Conservation (phyloP, 805 yeast species). For the Yarrowia keelungensis region DNA sequence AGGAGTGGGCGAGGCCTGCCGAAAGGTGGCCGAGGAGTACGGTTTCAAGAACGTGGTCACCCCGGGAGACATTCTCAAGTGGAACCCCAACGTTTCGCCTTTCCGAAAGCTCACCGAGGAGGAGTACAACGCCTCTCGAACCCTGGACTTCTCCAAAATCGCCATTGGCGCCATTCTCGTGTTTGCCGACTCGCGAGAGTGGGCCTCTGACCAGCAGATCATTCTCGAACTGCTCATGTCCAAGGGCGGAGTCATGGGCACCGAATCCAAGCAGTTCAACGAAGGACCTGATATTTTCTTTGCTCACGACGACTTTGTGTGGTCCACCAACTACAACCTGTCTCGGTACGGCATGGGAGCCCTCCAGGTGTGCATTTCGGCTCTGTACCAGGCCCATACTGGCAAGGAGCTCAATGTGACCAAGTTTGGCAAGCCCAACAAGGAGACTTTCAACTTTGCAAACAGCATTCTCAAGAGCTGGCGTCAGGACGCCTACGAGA, state of each 20-base stretch:
- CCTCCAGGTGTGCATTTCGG: constrained; percentile 84
- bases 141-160: constrained; percentile 69
- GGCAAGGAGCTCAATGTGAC: constrained; percentile 81
- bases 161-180: constrained; percentile 82
- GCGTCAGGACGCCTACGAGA: constrained; percentile 80
- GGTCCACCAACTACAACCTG: constrained; percentile 87
- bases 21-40: constrained; percentile 80
- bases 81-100: constrained; percentile 88
- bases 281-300: constrained; percentile 85
- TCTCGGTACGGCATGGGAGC: constrained; percentile 96
- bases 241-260: constrained; percentile 83
- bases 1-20: constrained; percentile 84
- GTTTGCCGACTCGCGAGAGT: constrained; percentile 89
- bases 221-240: constrained; percentile 80
- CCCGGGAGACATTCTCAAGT: constrained; percentile 80
- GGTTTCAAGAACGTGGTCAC: constrained; percentile 85
- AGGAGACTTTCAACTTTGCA: constrained; percentile 85
- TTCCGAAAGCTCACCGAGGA: constrained; percentile 80
- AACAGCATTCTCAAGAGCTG: constrained; percentile 75
- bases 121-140: constrained; percentile 60
- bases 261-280: constrained; percentile 69
- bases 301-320: constrained; percentile 90
- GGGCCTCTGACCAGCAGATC: constrained; percentile 94
- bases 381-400: constrained; percentile 82
- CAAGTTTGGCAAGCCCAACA: constrained; percentile 88